These are phyloP conservation scores for Davidsoniella eucalypti DNA, from an alignment of 2,329 filamentous ascomycete genomes.

Conservation along the genomic window DNA sequence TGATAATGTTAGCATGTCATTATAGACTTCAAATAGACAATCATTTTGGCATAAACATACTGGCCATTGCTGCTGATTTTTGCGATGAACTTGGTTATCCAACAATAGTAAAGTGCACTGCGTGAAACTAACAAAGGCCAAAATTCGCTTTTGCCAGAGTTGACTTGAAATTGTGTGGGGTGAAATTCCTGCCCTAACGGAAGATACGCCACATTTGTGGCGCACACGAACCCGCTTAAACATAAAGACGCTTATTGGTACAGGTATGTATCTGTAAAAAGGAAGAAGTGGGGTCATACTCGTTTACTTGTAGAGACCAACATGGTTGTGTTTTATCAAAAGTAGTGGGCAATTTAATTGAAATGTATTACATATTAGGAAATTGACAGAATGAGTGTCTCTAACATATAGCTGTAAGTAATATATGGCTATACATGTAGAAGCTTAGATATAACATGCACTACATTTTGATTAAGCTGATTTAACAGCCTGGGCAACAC, in stretches of 20 bases:
- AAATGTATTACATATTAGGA: neutral
- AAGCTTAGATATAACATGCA: neutral
- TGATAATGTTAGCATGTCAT: slow-evolving; percentile 10
- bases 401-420: too few species aligned
- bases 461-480: neutral
- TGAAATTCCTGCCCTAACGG: slow-evolving; percentile 15
- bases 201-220: slow-evolving; percentile 4
- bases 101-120: slow-evolving; percentile 16
- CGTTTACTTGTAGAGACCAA: too few species aligned
- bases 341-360: neutral
- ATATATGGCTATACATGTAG: too few species aligned
- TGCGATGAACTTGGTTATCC: slow-evolving; percentile 14
- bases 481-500: slow-evolving; percentile 3
- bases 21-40: neutral
- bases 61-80: slow-evolving; percentile 25
- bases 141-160: slow-evolving; percentile 18
- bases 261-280: too few species aligned
- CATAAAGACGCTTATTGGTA: too few species aligned
- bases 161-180: slow-evolving; percentile 12
- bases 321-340: neutral
- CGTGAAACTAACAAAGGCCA: slow-evolving; percentile 17
- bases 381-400: too few species aligned
- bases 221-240: too few species aligned
- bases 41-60: slow-evolving; percentile 18
- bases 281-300: too few species aligned